Evolutionary conservation across 2,329 filamentous ascomycete genomes (phyloP).

Genomic region (Scleromitrula shiraiana): DNA sequence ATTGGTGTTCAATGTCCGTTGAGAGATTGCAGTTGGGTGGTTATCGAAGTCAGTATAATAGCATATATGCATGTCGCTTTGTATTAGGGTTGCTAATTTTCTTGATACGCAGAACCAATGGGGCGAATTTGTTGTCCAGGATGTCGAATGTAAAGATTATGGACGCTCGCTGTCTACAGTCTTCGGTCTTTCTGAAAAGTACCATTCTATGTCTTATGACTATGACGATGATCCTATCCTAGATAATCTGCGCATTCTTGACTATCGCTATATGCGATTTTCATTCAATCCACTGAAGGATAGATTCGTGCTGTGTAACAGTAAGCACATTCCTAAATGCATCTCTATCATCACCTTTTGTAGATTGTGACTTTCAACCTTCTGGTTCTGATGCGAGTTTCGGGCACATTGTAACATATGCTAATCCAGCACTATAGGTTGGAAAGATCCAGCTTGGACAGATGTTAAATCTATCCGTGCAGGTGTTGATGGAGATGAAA

Average conservation of each 20-base stretch:
- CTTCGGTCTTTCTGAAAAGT: slow-evolving; percentile 61
- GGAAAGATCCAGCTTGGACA: slow-evolving; percentile 90
- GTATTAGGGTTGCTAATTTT: slow-evolving; percentile 25
- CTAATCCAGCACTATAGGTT: slow-evolving; percentile 32
- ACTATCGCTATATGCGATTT: slow-evolving; percentile 92
- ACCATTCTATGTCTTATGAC: slow-evolving; percentile 46
- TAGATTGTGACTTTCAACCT: too few relatives aligned
- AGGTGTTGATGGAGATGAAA: slow-evolving; percentile 84
- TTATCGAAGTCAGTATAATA: slow-evolving; percentile 60
- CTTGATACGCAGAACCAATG: slow-evolving; percentile 66
- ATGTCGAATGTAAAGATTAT: slow-evolving; percentile 49
- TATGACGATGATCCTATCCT: slow-evolving; percentile 77
- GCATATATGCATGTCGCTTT: slow-evolving; percentile 3
- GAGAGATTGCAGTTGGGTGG: slow-evolving; percentile 77
- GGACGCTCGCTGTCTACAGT: slow-evolving; percentile 51
- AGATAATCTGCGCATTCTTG: slow-evolving; percentile 64
- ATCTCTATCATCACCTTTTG: too few relatives aligned
- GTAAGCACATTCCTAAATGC: too few relatives aligned
- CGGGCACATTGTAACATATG: too few relatives aligned
- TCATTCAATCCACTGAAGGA: slow-evolving; percentile 85
- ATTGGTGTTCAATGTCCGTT: slow-evolving; percentile 63
- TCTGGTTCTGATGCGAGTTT: too few relatives aligned
- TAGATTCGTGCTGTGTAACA: slow-evolving; percentile 76
- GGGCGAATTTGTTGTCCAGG: slow-evolving; percentile 79
- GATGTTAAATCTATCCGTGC: slow-evolving; percentile 64